Percentiles rank a stretch among this genome's conserved stretches.
Evolutionary conservation across 805 yeast genomes (phyloP).

Genomic region (Torulaspora microellipsoides): DNA sequence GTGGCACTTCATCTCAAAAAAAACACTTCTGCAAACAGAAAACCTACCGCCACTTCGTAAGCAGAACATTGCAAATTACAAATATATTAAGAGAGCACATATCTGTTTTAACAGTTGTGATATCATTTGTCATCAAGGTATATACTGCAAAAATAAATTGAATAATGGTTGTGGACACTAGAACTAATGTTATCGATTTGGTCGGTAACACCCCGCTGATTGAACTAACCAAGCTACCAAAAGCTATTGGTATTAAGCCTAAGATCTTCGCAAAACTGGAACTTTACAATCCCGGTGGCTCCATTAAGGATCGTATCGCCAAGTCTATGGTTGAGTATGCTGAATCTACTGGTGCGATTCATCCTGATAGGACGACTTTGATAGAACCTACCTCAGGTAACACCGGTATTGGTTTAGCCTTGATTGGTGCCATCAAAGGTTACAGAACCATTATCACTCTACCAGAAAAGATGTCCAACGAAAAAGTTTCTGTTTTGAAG

Average conservation of each 20-base stretch:
- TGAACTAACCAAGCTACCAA: conserved; percentile 69
- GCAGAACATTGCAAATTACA: not conserved
- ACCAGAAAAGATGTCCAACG: conserved; percentile 91
- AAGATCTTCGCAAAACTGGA: conserved; percentile 70
- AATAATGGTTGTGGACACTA: conserved; percentile 20
- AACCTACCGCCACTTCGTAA: not conserved
- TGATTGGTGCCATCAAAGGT: conserved; percentile 82
- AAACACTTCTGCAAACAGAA: not conserved
- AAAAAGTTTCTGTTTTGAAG: conserved; percentile 79
- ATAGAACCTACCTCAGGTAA: conserved; percentile 91
- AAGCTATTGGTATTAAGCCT: conserved; percentile 70
- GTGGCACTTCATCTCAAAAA: not conserved
- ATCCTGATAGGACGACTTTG: conserved; percentile 72
- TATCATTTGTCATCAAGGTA: not conserved
- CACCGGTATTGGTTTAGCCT: conserved; percentile 86
- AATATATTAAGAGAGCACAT: not conserved
- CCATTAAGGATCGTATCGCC: conserved; percentile 86
- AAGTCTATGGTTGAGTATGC: conserved; percentile 83
- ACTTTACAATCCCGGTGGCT: conserved; percentile 84
- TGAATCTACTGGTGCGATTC: conserved; percentile 68
- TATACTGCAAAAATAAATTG: not conserved
- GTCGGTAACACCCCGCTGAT: conserved; percentile 86
- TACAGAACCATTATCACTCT: conserved; percentile 82
- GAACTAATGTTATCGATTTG: conserved; percentile 56
- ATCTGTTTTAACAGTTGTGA: not conserved